Evolutionary conservation across 768 basidiomycete species (phyloP), one percentile per base, ranked within the genome.

Genomic region (Boletus huronensis): DNA sequence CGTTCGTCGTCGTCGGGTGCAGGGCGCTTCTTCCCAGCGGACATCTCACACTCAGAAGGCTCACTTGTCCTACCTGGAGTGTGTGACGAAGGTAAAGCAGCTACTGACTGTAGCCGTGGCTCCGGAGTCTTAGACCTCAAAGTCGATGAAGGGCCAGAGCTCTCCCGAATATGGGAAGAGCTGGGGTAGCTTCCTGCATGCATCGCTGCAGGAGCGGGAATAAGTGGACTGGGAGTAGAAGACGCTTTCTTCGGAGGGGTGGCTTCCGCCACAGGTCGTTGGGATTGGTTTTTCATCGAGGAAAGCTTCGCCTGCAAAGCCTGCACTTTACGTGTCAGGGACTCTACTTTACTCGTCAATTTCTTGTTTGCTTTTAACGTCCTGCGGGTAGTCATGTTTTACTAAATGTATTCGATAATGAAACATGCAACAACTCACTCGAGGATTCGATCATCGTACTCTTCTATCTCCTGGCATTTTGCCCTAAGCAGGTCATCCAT

Each of bases 311-410:
- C 74, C 66, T 92, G 88, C 57, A 90, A 68, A 49, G 77, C 82
- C 58, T 87, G 84, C 39, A 87, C 80, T 67, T 90, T 92, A 48
- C 88, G 81, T 50, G 79, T 83, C 28, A 92, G 74, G 10, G 79
- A 75, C 52, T 91, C 90, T 36, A 89, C 82, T 69, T 86, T 90
- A 53, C 72, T 74, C 3, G 74, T 74, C 25, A 92, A 75, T 61
- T 87, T 90, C 75, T 90, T 91, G 72, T 88, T 90, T 58, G 86
- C 84, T 69, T 90, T 91, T 58, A 88, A 67, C 67, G 88, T 81
- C 60, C 90, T 92, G 61, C 21, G 16, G 53, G 57, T 49, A 59
- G 45, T 50, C 44, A 53, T 35, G 16, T 10, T 51, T 40, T 42
- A 39, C 35, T 26, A 45, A 32, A 38, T 34, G 40, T 49, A 26